Evolutionary conservation across 1,284 basidiomycete genomes (phyloP).

Genomic region (Ganoderma lingzhi): DNA sequence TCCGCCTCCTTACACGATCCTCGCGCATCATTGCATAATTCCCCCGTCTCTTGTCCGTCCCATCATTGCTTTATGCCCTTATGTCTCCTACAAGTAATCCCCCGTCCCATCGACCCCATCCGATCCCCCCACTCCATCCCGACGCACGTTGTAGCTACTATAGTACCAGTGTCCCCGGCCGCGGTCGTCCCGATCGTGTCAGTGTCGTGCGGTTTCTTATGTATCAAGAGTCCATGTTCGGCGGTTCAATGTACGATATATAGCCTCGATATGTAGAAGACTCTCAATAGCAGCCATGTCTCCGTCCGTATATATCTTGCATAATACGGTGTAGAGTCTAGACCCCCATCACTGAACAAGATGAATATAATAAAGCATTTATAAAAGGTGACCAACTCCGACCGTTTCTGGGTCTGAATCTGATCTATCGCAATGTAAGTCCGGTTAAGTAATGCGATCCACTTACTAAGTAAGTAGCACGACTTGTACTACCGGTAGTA

Average conservation of each 20-base stretch:
- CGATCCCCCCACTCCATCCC: background rate
- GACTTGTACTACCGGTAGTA: too few species aligned
- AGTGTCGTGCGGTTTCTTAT: slow-evolving; percentile 1
- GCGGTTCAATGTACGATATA: background rate
- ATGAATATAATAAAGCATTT: too few species aligned
- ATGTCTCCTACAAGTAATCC: background rate
- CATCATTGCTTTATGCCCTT: background rate
- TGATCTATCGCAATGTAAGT: too few species aligned
- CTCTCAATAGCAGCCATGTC: background rate
- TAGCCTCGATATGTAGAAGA: slow-evolving; percentile 2
- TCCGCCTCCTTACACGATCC: background rate
- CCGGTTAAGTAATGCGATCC: too few species aligned
- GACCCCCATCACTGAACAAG: too few species aligned
- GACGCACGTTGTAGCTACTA: slow-evolving; percentile 5
- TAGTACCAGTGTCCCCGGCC: background rate
- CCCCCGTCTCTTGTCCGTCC: background rate
- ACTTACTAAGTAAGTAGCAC: too few species aligned
- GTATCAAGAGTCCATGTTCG: background rate
- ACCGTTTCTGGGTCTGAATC: too few species aligned
- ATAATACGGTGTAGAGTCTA: too few species aligned
- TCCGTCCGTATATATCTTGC: background rate
- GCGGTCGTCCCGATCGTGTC: background rate
- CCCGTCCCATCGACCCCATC: background rate
- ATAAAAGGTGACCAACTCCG: too few species aligned
- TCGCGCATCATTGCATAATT: background rate